Percentiles rank a stretch among this genome's conserved stretches.
These are phyloP conservation scores for Stachybotrys elegans DNA, from an alignment of 2,329 filamentous ascomycete genomes.

Conservation along the genomic window DNA sequence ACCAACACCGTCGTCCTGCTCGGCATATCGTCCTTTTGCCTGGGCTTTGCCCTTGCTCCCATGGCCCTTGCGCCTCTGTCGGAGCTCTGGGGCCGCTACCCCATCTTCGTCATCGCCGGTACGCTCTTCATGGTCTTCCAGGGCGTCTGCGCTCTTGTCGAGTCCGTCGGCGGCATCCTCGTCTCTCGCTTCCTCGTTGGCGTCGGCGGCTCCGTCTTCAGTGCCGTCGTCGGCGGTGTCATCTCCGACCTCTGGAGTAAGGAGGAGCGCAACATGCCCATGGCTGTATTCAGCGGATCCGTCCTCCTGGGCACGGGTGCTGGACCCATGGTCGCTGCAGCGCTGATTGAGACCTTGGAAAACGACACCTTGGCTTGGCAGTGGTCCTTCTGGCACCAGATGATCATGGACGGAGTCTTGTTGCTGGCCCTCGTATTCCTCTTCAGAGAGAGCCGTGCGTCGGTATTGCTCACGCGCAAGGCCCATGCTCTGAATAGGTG, in stretches of 20 bases:
- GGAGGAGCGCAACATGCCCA: conserved; percentile 76
- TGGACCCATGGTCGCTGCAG: conserved; percentile 67
- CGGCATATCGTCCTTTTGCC: conserved; percentile 77
- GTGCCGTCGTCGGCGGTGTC: conserved; percentile 88
- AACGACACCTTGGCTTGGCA: conserved; percentile 54
- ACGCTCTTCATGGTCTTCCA: conserved; percentile 67
- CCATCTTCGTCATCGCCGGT: conserved; percentile 73
- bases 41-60: conserved; percentile 75
- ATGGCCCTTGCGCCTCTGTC: conserved; percentile 87
- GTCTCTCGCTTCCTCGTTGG: conserved; percentile 72
- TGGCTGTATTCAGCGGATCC: conserved; percentile 80
- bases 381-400: conserved; percentile 87
- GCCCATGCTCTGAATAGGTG: conserved; percentile 70
- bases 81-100: conserved; percentile 81
- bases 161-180: conserved; percentile 67
- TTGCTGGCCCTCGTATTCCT: conserved; percentile 57
- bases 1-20: conserved; percentile 61
- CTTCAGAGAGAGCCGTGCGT: conserved; percentile 78
- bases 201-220: conserved; percentile 72
- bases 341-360: conserved; percentile 59
- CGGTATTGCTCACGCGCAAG: conserved; percentile 72
- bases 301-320: conserved; percentile 76
- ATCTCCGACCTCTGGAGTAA: conserved; percentile 81
- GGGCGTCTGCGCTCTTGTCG: conserved; percentile 67
- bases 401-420: conserved; percentile 61